Conservation (phyloP, 805 yeast species). For the Phaffomyces opuntiae region DNA sequence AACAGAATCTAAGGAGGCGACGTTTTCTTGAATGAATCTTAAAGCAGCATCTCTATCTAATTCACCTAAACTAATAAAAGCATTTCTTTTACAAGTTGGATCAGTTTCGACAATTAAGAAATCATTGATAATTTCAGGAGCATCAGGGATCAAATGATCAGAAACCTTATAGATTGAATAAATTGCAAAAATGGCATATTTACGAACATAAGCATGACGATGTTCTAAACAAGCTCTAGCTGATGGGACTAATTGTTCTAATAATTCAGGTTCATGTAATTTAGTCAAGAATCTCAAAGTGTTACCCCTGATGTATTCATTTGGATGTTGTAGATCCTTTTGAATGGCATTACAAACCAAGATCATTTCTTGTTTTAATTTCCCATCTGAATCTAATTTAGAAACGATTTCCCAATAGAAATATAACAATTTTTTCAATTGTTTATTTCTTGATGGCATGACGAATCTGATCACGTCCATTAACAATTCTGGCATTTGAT, state of each 20-base stretch:
- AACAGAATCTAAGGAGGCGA: slow-evolving; percentile 49
- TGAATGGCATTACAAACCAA: slow-evolving; percentile 96
- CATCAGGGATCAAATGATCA: slow-evolving; percentile 88
- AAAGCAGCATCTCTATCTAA: slow-evolving; percentile 82
- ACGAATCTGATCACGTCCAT: slow-evolving; percentile 97
- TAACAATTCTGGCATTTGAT: slow-evolving; percentile 83
- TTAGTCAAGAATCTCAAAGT: slow-evolving; percentile 88
- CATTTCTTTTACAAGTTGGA: slow-evolving; percentile 91
- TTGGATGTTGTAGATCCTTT: slow-evolving; percentile 96
- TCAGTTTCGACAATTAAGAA: slow-evolving; percentile 81
- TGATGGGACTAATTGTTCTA: slow-evolving; percentile 93
- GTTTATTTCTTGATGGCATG: slow-evolving; percentile 91
- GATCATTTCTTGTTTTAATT: slow-evolving; percentile 96
- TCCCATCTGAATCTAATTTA: slow-evolving; percentile 80
- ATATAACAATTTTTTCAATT: slow-evolving; percentile 84
- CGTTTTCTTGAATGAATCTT: slow-evolving; percentile 68
- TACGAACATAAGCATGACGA: slow-evolving; percentile 96
- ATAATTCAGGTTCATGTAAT: slow-evolving; percentile 83
- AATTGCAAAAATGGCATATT: slow-evolving; percentile 91
- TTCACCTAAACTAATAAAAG: slow-evolving; percentile 79
- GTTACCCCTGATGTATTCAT: slow-evolving; percentile 93
- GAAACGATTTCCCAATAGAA: slow-evolving; percentile 98
- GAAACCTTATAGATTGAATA: slow-evolving; percentile 75
- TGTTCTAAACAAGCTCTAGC: slow-evolving; percentile 88
- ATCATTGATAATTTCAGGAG: slow-evolving; percentile 72